These are phyloP conservation scores for Penicillium sp. DNA, from an alignment of 2,329 filamentous ascomycete genomes.

Conservation along the genomic window DNA sequence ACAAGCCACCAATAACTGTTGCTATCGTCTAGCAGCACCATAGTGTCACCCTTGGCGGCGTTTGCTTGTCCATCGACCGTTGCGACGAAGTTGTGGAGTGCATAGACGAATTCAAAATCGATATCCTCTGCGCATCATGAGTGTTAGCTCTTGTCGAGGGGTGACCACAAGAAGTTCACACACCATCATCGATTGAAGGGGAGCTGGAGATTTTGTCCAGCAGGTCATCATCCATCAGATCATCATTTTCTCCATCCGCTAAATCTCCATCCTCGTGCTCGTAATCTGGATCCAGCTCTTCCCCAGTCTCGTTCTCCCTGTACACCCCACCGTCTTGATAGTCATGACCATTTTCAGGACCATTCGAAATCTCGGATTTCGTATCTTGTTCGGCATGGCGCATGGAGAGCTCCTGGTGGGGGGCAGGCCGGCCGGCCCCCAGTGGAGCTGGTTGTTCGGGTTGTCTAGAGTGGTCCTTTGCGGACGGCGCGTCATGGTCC, in stretches of 20 bases:
- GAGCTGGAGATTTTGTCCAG: constrained; percentile 99
- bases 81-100: constrained; percentile 93
- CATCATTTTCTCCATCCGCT: constrained; percentile 43
- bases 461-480: constrained; percentile 72
- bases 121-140: constrained; percentile 97
- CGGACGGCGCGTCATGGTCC: constrained; percentile 76
- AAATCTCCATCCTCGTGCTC: constrained; percentile 38
- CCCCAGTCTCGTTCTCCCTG: constrained; percentile 33
- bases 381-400: constrained; percentile 76
- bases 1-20: constrained; percentile 99
- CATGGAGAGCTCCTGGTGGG: constrained; percentile 83
- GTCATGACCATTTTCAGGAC: constrained; percentile 56
- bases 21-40: constrained; percentile 96
- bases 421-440: constrained; percentile 60
- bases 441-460: constrained; percentile 52
- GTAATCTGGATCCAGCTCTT: constrained; percentile 22
- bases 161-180: not conserved
- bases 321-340: constrained; percentile 36
- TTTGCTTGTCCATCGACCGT: constrained; percentile 98
- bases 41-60: constrained; percentile 96
- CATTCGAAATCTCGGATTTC: constrained; percentile 68
- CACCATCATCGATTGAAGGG: constrained; percentile 97
- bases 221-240: constrained; percentile 84
- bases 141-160: constrained; percentile 40
- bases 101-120: constrained; percentile 99